Conservation (phyloP, 2,329 filamentous ascomycete species). For the Pseudophaeomoniella oleicola region DNA sequence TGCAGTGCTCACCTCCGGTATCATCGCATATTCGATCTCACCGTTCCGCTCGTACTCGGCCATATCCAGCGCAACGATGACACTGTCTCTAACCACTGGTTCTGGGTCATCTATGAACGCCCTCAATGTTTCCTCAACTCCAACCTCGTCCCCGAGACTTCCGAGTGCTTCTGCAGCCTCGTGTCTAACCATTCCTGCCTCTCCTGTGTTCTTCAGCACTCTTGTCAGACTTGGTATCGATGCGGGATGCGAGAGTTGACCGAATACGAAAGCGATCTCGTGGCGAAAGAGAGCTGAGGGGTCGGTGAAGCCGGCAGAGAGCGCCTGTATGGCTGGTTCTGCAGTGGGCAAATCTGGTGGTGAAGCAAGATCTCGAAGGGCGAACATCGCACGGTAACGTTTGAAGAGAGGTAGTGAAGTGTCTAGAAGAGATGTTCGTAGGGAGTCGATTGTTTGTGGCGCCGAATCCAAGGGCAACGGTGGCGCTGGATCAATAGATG, state of each 20-base stretch:
- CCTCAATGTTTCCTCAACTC: slow-evolving; percentile 74
- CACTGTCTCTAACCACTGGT: slow-evolving; percentile 84
- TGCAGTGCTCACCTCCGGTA: slow-evolving; percentile 43
- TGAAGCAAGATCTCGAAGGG: slow-evolving; percentile 83
- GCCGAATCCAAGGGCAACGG: slow-evolving; percentile 57
- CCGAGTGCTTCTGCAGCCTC: slow-evolving; percentile 94
- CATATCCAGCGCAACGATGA: slow-evolving; percentile 94
- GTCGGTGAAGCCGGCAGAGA: slow-evolving; percentile 75
- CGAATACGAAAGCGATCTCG: slow-evolving; percentile 96
- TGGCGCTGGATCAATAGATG: slow-evolving; percentile 88
- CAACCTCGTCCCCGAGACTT: slow-evolving; percentile 82
- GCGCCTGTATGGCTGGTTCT: slow-evolving; percentile 68
- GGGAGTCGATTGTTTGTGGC: slow-evolving; percentile 52
- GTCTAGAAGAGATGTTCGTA: slow-evolving; percentile 68
- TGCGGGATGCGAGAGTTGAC: slow-evolving; percentile 89
- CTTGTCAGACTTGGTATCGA: slow-evolving; percentile 79
- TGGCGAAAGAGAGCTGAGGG: slow-evolving; percentile 88
- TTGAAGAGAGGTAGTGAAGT: slow-evolving; percentile 68
- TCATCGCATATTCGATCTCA: slow-evolving; percentile 79
- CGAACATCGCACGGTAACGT: slow-evolving; percentile 96
- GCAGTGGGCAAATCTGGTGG: slow-evolving; percentile 84
- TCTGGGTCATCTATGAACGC: slow-evolving; percentile 81
- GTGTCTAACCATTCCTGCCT: slow-evolving; percentile 93
- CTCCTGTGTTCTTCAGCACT: slow-evolving; percentile 61
- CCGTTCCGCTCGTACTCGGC: slow-evolving; percentile 88